A percentile compares a stretch with the other conserved stretches of the same genome.
phyloP scores from a whole-genome alignment of 108 stramenopile species.

The Skeletonema grethae region DNA sequence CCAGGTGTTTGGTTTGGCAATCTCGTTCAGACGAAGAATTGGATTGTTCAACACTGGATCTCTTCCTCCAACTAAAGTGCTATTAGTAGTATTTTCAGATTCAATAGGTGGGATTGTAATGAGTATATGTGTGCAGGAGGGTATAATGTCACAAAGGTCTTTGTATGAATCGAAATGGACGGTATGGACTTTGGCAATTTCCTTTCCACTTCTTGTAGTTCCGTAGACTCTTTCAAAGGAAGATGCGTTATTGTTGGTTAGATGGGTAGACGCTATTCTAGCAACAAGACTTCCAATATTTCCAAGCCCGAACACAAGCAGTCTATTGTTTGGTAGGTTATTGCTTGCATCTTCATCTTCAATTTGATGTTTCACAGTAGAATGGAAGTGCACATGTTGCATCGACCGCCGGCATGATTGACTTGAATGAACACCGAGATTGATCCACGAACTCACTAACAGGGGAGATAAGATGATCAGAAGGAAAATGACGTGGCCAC shows the following conservation, averaged over 20 bases:
- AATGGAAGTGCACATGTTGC: neutral
- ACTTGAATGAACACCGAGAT: neutral
- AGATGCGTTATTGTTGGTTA: neutral
- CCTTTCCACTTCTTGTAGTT: conserved; percentile 13
- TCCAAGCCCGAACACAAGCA: conserved; percentile 38
- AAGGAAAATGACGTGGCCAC: neutral
- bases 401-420: neutral
- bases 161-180: conserved; percentile 16
- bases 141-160: conserved; percentile 12
- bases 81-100: neutral
- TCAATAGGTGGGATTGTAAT: conserved; percentile 43
- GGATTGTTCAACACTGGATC: conserved; percentile 34
- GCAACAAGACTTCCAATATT: conserved; percentile 32
- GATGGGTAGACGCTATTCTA: neutral
- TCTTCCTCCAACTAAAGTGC: conserved; percentile 15
- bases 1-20: conserved; percentile 32
- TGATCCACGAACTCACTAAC: neutral
- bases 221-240: conserved; percentile 31
- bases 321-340: neutral
- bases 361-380: neutral
- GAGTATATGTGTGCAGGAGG: conserved; percentile 40
- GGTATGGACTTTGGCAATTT: conserved; percentile 9
- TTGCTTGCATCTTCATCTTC: neutral
- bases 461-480: neutral
- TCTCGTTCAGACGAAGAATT: conserved; percentile 15